phyloP scores from a whole-genome alignment of 768 basidiomycete species.

The Leucocoprinus leucothites region DNA sequence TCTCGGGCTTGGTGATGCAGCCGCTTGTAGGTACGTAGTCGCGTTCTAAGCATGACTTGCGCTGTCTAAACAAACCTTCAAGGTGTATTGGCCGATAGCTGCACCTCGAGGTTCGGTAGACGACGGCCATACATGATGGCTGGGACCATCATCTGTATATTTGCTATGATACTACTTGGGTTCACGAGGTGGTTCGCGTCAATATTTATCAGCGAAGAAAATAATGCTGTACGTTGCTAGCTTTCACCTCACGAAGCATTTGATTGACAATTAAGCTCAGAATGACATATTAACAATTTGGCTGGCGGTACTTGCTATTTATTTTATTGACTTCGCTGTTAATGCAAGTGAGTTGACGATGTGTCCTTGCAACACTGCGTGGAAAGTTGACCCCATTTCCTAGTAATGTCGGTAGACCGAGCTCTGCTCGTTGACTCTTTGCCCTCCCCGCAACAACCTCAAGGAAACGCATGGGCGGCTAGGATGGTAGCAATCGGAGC shows the following conservation, averaged over 20 bases:
- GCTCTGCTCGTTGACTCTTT: conserved; percentile 87
- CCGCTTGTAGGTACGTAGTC: conserved; percentile 73
- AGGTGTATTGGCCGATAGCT: conserved; percentile 78
- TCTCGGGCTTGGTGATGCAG: conserved; percentile 89
- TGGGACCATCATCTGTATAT: conserved; percentile 61
- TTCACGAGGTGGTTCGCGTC: conserved; percentile 72
- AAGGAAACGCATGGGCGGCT: conserved; percentile 94
- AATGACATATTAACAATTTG: conserved; percentile 68
- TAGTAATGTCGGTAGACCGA: conserved; percentile 88
- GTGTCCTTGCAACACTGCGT: background rate
- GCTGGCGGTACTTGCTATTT: conserved; percentile 62
- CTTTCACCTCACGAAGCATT: background rate
- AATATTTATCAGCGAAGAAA: conserved; percentile 34
- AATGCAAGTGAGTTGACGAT: conserved; percentile 36
- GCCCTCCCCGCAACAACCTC: conserved; percentile 69
- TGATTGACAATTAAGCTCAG: background rate
- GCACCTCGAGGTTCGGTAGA: conserved; percentile 79
- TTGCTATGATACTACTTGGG: conserved; percentile 79
- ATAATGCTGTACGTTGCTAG: conserved; percentile 23
- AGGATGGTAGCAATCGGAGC: conserved; percentile 88
- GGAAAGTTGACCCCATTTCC: background rate
- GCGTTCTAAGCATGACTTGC: background rate
- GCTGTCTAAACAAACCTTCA: conserved; percentile 23
- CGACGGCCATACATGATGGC: conserved; percentile 83
- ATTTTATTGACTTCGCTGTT: conserved; percentile 57